Base-by-base conservation (phyloP, 1,139 yeast species). In the Eremothecium cymbalariae region DNA sequence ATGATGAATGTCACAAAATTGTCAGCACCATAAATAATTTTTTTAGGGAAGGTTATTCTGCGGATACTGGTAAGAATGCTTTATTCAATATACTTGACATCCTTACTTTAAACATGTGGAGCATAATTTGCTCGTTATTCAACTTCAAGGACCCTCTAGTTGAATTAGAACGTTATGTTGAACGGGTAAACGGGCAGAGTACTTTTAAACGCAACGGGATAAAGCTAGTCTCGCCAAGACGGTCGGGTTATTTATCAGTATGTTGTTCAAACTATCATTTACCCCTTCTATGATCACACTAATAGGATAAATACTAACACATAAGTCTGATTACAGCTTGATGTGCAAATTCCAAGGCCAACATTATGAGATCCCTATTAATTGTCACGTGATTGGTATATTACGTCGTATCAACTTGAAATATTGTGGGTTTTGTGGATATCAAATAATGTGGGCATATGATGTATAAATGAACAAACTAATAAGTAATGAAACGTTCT, bases 171-270 rank as follows among this genome's bases (percentile, higher is more conserved):
- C 39, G 42, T 1, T 74, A 67, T 46, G 60, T 80, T 4, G 50
- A 50, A 2, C 50, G 54, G 2, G 32, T 67, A n/a, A 80, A 79
- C 45, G 39, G 42, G 2, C 43, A 51, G 3, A 44, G 57, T 6
- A 39, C 24, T 12, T 44, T 60, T 18, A 41, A 44, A 19, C 40
- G 45, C 1, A 45, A 54, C 17, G 56, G 60, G 1, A 50, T 79
- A 2, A 45, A 47, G 32, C 44, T 82, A 9, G 65, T 80, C 0
- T 65, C 75, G 2, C 83, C 83, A 1, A 49, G 71, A 28, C 47
- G 64, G 31, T 66, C 75, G 9, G 93, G 78, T 0, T 80, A 68
- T 51, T 56, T 80, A n/a, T 77, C 85, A 3, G 67, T 72, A 55
- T 48, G 71, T 61, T n/a, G n/a, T n/a, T n/a, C n/a, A n/a, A n/a